Conservation (phyloP, 495 filamentous ascomycete species). For the Cairneyella variabilis region DNA sequence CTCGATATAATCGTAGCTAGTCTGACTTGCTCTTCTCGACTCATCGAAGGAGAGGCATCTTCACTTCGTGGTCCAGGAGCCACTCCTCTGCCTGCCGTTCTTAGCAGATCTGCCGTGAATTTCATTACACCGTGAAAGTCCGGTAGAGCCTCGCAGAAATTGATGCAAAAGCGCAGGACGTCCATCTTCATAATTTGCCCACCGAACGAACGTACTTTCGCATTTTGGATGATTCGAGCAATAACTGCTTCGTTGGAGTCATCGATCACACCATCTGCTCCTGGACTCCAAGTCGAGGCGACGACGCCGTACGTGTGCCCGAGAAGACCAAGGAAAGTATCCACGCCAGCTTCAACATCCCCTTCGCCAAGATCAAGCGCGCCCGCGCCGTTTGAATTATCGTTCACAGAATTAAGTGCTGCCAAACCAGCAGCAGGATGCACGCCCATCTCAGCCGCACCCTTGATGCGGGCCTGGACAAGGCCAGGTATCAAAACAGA, state of each 20-base stretch:
- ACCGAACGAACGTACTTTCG: slow-evolving; percentile 56
- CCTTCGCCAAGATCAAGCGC: slow-evolving; percentile 70
- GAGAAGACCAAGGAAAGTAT: slow-evolving; percentile 43
- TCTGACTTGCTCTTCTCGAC: slow-evolving; percentile 78
- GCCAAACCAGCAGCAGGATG: slow-evolving; percentile 86
- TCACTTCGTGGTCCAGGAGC: slow-evolving; percentile 61
- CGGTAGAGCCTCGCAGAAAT: slow-evolving; percentile 88
- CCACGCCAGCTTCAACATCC: slow-evolving; percentile 71
- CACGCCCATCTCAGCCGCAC: slow-evolving; percentile 90
- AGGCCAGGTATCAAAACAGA: slow-evolving; percentile 77
- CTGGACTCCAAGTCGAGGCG: slow-evolving; percentile 26
- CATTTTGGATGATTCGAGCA: slow-evolving; percentile 47
- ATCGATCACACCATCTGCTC: slow-evolving; percentile 20
- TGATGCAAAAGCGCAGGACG: slow-evolving; percentile 78
- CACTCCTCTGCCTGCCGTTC: slow-evolving; percentile 75
- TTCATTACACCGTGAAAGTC: slow-evolving; percentile 84
- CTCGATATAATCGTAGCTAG: slow-evolving; percentile 78
- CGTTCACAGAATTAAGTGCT: slow-evolving; percentile 49
- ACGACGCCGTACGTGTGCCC: slow-evolving; percentile 48
- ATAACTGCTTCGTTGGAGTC: slow-evolving; percentile 48
- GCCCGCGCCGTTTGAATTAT: slow-evolving; percentile 47
- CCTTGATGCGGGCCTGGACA: slow-evolving; percentile 87
- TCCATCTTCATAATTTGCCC: slow-evolving; percentile 73
- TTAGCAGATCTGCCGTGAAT: slow-evolving; percentile 79
- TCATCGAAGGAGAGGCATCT: slow-evolving; percentile 59